Percentiles rank a stretch among this genome's conserved stretches.
Evolutionary conservation across 495 filamentous ascomycete species (phyloP).

Genomic region (Thermochaetoides thermophila): DNA sequence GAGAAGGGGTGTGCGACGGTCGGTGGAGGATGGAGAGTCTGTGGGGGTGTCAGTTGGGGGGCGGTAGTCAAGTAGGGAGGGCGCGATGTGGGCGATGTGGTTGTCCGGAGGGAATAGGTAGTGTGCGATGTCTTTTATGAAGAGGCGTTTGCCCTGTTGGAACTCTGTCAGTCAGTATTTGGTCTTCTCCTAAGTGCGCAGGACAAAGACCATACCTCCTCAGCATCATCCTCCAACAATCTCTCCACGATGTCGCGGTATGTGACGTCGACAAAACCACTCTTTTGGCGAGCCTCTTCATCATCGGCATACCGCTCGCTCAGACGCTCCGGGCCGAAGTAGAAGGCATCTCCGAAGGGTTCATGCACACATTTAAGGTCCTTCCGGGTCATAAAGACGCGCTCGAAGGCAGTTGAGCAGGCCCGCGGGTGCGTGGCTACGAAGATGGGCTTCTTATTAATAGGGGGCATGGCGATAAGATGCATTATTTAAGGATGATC

Average conservation of each 20-base stretch:
- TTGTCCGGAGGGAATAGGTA: conserved; percentile 66
- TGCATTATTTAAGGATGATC: too few relatives aligned
- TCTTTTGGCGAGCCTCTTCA: conserved; percentile 47
- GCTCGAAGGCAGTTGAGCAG: conserved; percentile 91
- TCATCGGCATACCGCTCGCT: conserved; percentile 62
- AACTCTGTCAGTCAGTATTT: not conserved
- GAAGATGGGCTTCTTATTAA: conserved; percentile 87
- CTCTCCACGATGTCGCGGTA: conserved; percentile 61
- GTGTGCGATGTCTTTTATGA: conserved; percentile 95
- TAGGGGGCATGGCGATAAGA: too few relatives aligned
- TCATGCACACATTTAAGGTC: conserved; percentile 81
- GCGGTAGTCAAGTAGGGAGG: conserved; percentile 44
- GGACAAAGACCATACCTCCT: conserved; percentile 24
- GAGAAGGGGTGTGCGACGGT: conserved; percentile 42
- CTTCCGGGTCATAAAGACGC: conserved; percentile 88
- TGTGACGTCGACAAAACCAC: conserved; percentile 62
- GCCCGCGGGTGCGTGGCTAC: conserved; percentile 85
- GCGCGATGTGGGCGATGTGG: conserved; percentile 54
- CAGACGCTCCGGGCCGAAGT: conserved; percentile 82
- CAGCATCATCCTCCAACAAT: conserved; percentile 44
- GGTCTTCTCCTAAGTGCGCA: not conserved
- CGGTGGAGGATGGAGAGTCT: conserved; percentile 34
- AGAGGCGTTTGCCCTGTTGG: conserved; percentile 63
- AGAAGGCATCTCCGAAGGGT: conserved; percentile 92
- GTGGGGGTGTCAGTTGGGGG: conserved; percentile 52